Conservation (phyloP, 441 rosid species). For the Pelargonium cotyledonis region DNA sequence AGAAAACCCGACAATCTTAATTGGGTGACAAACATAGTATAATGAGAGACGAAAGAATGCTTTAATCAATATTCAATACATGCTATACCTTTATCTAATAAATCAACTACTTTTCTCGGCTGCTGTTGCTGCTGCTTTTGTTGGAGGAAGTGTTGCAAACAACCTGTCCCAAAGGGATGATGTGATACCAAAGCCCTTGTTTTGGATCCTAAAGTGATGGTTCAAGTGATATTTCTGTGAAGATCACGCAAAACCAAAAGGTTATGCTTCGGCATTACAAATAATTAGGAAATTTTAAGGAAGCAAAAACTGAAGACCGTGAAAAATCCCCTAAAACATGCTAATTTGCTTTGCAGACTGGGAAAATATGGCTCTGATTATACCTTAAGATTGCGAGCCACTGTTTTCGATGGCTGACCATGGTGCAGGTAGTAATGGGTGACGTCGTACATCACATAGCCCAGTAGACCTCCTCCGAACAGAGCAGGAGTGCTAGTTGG, state of each 20-base stretch:
- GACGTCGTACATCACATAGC: conserved; percentile 84
- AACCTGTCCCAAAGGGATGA: conserved; percentile 82
- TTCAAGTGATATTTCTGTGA: conserved; percentile 94
- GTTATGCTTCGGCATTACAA: not conserved
- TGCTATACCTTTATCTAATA: not conserved
- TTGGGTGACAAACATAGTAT: not conserved
- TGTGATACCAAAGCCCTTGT: conserved; percentile 92
- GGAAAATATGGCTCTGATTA: not conserved
- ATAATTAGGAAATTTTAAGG: not conserved
- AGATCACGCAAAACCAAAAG: not conserved
- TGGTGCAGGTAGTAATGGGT: conserved; percentile 95
- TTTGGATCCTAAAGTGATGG: conserved; percentile 85
- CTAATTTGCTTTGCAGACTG: not conserved
- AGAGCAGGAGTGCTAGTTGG: conserved; percentile 74
- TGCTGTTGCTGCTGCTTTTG: conserved; percentile 18
- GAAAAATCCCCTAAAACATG: not conserved
- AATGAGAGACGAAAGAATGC: not conserved
- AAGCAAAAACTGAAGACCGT: not conserved
- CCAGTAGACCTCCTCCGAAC: conserved; percentile 84
- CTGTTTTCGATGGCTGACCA: conserved; percentile 61
- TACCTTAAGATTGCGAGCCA: conserved; percentile 79
- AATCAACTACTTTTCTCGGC: conserved; percentile 37
- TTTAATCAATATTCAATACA: no score
- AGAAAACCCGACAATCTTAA: not conserved
- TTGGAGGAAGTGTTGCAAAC: conserved; percentile 77